Evolutionary conservation across 1,139 yeast genomes (phyloP).

Genomic region (Hansenula anomala): DNA sequence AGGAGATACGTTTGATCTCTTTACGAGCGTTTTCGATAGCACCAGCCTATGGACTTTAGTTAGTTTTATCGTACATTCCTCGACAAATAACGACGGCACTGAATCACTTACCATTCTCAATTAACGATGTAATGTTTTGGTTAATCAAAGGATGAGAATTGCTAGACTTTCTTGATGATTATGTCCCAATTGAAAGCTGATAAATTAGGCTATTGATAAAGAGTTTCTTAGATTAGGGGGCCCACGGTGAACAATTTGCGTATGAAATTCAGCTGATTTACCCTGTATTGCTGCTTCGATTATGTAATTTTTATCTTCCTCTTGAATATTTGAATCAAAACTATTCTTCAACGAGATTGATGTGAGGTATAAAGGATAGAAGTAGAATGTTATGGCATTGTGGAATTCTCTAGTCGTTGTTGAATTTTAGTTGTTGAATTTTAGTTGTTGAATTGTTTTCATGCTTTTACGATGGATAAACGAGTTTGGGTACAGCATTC

Average conservation of each 20-base stretch:
- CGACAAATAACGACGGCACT: too few relatives aligned
- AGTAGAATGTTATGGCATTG: too few relatives aligned
- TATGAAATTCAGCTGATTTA: not conserved
- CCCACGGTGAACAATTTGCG: not conserved
- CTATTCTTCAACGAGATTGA: too few relatives aligned
- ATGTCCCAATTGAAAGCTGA: not conserved
- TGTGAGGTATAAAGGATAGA: too few relatives aligned
- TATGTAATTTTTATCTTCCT: not conserved
- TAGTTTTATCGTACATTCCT: not conserved
- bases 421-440: too few relatives aligned
- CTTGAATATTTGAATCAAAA: too few relatives aligned
- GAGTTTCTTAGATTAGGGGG: not conserved
- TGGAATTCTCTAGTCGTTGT: too few relatives aligned
- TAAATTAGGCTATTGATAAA: not conserved
- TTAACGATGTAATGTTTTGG: not conserved
- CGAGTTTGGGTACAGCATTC: too few relatives aligned
- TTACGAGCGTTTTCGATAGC: slow-evolving; percentile 97
- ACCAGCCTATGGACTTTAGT: slow-evolving; percentile 59
- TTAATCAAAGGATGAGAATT: not conserved
- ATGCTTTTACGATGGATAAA: too few relatives aligned
- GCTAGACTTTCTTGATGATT: not conserved
- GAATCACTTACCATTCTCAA: not conserved
- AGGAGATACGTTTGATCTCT: slow-evolving; percentile 79
- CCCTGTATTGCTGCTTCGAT: not conserved
- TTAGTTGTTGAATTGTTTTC: too few relatives aligned